Percentiles rank a stretch among this genome's conserved stretches.
These are phyloP conservation scores for Multifurca ochricompacta DNA, from an alignment of 768 basidiomycete species.

Conservation along the genomic window DNA sequence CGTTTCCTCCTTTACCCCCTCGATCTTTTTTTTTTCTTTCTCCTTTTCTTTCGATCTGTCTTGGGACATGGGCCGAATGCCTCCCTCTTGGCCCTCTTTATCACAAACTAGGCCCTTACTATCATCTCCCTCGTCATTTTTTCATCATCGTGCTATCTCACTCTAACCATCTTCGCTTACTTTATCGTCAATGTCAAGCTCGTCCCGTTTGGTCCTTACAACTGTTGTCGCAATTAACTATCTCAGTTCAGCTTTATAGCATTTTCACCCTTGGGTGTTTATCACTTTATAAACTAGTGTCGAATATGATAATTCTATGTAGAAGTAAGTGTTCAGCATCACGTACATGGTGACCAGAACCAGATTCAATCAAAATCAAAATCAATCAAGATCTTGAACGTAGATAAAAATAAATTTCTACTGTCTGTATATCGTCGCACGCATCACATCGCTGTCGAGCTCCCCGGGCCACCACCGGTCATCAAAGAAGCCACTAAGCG, in stretches of 20 bases:
- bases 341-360: neutral
- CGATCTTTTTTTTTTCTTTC: neutral
- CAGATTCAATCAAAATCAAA: neutral
- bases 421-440: too few species aligned
- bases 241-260: constrained; percentile 7
- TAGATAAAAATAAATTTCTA: too few species aligned
- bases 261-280: neutral
- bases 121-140: constrained; percentile 1
- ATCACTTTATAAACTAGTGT: constrained; percentile 7
- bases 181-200: constrained; percentile 17
- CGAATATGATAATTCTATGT: constrained; percentile 2
- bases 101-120: constrained; percentile 11
- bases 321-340: neutral
- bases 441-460: too few species aligned
- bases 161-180: constrained; percentile 14
- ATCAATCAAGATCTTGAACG: too few species aligned
- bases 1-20: neutral
- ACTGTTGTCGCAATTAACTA: constrained; percentile 18
- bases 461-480: too few species aligned
- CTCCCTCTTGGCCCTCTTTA: neutral
- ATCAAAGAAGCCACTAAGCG: too few species aligned
- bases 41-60: neutral
- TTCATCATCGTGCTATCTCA: constrained; percentile 17
- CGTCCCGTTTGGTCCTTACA: constrained; percentile 6
- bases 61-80: neutral